These are phyloP conservation scores for Cephaloascus albidus DNA, from an alignment of 805 yeast species.

Conservation along the genomic window DNA sequence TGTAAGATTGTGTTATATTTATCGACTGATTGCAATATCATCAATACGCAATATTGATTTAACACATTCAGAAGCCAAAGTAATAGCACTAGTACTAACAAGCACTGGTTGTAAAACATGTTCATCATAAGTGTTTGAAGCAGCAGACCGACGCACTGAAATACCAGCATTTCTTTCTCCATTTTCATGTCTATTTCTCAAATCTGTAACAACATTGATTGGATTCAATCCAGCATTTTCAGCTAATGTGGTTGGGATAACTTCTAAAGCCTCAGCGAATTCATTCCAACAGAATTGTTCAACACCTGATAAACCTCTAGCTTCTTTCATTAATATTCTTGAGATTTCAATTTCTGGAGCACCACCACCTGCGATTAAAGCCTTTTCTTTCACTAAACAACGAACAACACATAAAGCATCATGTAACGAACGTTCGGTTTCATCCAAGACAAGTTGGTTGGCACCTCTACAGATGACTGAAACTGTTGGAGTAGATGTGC, in stretches of 20 bases:
- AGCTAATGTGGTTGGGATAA: conserved; percentile 88
- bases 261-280: conserved; percentile 85
- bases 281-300: conserved; percentile 89
- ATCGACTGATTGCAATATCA: conserved; percentile 90
- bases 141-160: conserved; percentile 87
- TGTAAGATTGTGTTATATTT: conserved; percentile 6
- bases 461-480: conserved; percentile 95
- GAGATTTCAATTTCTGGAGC: conserved; percentile 94
- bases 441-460: conserved; percentile 81
- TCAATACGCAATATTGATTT: conserved; percentile 94
- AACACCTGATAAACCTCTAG: conserved; percentile 68
- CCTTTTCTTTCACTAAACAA: conserved; percentile 81
- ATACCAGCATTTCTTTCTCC: conserved; percentile 96
- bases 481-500: conserved; percentile 54
- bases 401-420: conserved; percentile 94
- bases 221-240: conserved; percentile 94
- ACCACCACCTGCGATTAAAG: conserved; percentile 96
- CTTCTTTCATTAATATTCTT: conserved; percentile 60
- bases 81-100: conserved; percentile 89
- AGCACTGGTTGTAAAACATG: conserved; percentile 95
- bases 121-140: conserved; percentile 84
- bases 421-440: conserved; percentile 93
- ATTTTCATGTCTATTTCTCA: conserved; percentile 81
- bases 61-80: conserved; percentile 93
- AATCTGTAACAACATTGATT: conserved; percentile 83